phyloP scores from a whole-genome alignment of 306 rosid species.

The Prunus mongolica region DNA sequence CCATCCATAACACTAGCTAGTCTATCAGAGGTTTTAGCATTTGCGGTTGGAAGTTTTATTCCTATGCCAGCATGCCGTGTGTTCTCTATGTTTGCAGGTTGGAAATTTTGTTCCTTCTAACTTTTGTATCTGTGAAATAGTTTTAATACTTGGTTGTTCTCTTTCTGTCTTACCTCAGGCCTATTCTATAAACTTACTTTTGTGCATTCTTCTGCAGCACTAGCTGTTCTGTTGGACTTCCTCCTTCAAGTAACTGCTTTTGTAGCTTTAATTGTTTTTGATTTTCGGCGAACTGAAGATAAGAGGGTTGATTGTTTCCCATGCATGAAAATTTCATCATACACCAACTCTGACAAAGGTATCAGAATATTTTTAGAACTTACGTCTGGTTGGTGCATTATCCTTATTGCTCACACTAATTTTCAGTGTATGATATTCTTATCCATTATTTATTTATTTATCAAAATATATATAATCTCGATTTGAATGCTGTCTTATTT shows the following conservation, averaged over 20 bases:
- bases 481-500: constrained; percentile 19
- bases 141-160: constrained; percentile 18
- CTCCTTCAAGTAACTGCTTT: constrained; percentile 96
- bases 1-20: constrained; percentile 98
- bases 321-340: constrained; percentile 60
- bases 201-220: constrained; percentile 61
- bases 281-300: constrained; percentile 78
- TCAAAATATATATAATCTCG: neutral
- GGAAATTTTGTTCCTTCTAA: constrained; percentile 6
- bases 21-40: constrained; percentile 91
- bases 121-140: constrained; percentile 10
- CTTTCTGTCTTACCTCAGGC: constrained; percentile 6
- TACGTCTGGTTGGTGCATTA: constrained; percentile 13
- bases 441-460: neutral
- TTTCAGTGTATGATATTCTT: neutral
- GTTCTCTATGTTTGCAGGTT: constrained; percentile 99
- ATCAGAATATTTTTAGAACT: constrained; percentile 13
- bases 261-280: constrained; percentile 85
- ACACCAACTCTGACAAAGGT: constrained; percentile 69
- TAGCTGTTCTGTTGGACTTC: constrained; percentile 92
- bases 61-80: constrained; percentile 99
- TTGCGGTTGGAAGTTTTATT: constrained; percentile 96
- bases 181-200: constrained; percentile 25
- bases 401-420: neutral
- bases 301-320: constrained; percentile 95